Percentiles rank a stretch among this genome's conserved stretches.
Evolutionary conservation across 805 yeast genomes (phyloP).

Genomic region (Starmerella floricola): DNA sequence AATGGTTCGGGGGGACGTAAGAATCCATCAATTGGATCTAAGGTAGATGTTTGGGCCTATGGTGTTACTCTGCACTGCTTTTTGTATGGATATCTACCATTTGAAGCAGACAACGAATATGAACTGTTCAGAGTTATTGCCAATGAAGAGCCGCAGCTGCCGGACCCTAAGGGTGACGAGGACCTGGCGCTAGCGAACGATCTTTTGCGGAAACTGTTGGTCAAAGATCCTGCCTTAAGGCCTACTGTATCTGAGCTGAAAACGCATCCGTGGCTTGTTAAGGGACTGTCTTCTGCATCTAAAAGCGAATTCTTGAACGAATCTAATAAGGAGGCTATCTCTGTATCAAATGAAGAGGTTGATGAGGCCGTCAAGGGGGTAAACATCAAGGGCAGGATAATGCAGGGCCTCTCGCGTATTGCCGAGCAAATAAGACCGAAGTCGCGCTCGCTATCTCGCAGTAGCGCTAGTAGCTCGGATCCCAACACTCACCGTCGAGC

Average conservation of each 20-base stretch:
- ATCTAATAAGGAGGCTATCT: conserved; percentile 32
- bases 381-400: conserved; percentile 50
- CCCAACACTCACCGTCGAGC: neutral
- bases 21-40: conserved; percentile 51
- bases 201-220: conserved; percentile 47
- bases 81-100: conserved; percentile 79
- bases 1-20: conserved; percentile 16
- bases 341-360: conserved; percentile 55
- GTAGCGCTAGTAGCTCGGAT: too few species aligned
- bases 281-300: conserved; percentile 31
- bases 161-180: conserved; percentile 28
- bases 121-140: conserved; percentile 76
- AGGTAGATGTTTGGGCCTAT: conserved; percentile 94
- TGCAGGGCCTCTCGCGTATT: conserved; percentile 32
- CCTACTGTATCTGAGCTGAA: conserved; percentile 62
- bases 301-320: conserved; percentile 26
- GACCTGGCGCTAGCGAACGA: conserved; percentile 35
- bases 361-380: conserved; percentile 64
- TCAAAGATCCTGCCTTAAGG: conserved; percentile 58
- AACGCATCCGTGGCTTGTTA: conserved; percentile 54
- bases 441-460: conserved; percentile 8
- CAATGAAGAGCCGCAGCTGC: conserved; percentile 46
- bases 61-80: conserved; percentile 87
- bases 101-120: conserved; percentile 74
- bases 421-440: conserved; percentile 14